A percentile compares a stretch with the other conserved stretches of the same genome.
Conservation (phyloP, 202 grass and related monocot genomes). For the Elaeis oleifera region DNA sequence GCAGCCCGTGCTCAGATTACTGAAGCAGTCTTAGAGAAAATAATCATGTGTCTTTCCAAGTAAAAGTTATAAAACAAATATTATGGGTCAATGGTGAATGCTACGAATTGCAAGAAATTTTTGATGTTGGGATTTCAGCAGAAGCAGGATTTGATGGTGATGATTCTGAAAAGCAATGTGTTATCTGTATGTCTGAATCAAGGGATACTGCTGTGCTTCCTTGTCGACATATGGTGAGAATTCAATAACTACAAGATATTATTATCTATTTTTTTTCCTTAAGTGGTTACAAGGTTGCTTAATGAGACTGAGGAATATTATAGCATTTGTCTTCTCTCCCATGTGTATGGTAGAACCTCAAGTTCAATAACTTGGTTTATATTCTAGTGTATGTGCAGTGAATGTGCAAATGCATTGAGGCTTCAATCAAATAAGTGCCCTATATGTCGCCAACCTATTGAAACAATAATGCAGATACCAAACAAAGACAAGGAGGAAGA, state of each 20-base stretch:
- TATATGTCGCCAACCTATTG: slow-evolving; percentile 12
- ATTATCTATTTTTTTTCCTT: no score
- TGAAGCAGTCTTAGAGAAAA: no score
- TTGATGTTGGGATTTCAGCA: slow-evolving; percentile 7
- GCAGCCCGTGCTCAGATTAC: no score
- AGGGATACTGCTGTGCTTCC: slow-evolving; percentile 84
- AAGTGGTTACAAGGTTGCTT: no score
- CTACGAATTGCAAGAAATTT: slow-evolving; percentile 84
- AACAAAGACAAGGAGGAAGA: no score
- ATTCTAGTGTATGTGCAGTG: slow-evolving; percentile 10
- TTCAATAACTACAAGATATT: neutral
- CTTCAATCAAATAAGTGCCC: slow-evolving; percentile 8
- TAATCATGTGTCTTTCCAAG: neutral
- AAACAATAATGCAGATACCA: slow-evolving; percentile 6
- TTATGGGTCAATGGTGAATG: slow-evolving; percentile 57
- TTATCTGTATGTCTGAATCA: slow-evolving; percentile 92
- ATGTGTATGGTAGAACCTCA: no score
- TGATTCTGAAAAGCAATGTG: slow-evolving; percentile 70
- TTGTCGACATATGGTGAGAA: slow-evolving; percentile 91
- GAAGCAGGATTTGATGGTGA: slow-evolving; percentile 38
- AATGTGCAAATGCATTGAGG: slow-evolving; percentile 4
- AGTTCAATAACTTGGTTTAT: no score
- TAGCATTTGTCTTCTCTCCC: no score
- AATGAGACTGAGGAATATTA: no score
- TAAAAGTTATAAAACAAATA: slow-evolving; percentile 42